Percentiles rank a stretch among this genome's conserved stretches.
Conservation (phyloP, 2,329 filamentous ascomycete species). For the Calonectria fujianensis region DNA sequence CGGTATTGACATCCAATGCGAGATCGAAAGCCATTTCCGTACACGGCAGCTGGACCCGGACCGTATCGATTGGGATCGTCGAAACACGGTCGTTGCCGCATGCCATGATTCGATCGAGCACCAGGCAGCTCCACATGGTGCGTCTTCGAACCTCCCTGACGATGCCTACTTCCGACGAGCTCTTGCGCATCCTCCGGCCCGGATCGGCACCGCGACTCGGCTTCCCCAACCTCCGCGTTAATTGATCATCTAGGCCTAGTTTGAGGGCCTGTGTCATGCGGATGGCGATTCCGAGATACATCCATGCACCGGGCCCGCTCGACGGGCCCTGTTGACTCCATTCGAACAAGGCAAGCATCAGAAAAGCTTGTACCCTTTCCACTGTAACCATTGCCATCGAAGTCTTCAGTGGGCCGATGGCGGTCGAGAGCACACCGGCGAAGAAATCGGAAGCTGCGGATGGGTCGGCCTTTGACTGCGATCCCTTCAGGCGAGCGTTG, state of each 20-base stretch:
- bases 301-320: constrained; percentile 77
- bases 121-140: constrained; percentile 85
- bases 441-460: constrained; percentile 79
- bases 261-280: constrained; percentile 78
- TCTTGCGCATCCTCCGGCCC: constrained; percentile 24
- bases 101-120: constrained; percentile 81
- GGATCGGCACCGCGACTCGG: constrained; percentile 10
- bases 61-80: constrained; percentile 75
- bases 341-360: constrained; percentile 84
- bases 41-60: constrained; percentile 80
- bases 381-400: constrained; percentile 73
- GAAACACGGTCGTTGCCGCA: constrained; percentile 77
- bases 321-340: constrained; percentile 77
- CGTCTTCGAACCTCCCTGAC: constrained; percentile 79
- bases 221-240: constrained; percentile 28
- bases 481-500: constrained; percentile 59
- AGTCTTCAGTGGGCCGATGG: constrained; percentile 67
- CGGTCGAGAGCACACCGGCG: constrained; percentile 74
- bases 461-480: constrained; percentile 66
- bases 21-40: constrained; percentile 80
- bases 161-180: constrained; percentile 61
- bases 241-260: constrained; percentile 73
- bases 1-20: constrained; percentile 73
- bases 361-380: constrained; percentile 78
- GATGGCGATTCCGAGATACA: constrained; percentile 79